These are phyloP conservation scores for Gliomastix tumulicola DNA, from an alignment of 2,329 filamentous ascomycete species.

Conservation along the genomic window DNA sequence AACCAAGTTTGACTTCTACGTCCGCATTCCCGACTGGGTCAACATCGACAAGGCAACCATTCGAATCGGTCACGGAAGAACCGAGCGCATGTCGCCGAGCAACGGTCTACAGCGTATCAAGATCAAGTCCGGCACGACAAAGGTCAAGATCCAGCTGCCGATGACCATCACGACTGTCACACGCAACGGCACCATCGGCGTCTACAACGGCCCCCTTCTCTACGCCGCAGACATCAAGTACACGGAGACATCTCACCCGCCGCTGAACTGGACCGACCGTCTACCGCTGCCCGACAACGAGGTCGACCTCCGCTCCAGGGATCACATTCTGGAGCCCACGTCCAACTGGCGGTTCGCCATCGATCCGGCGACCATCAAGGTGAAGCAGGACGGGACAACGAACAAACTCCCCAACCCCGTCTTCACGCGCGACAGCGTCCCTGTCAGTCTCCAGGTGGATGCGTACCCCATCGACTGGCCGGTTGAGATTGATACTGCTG, in stretches of 20 bases:
- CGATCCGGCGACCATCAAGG: conserved; percentile 7
- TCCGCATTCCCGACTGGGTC: conserved; percentile 13
- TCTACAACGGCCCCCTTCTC: conserved; percentile 30
- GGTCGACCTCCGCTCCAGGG: conserved; percentile 16
- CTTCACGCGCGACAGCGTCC: conserved; percentile 13
- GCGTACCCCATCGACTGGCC: conserved; percentile 21
- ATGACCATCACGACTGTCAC: conserved; percentile 7
- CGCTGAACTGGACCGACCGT: conserved; percentile 12
- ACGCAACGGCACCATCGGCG: conserved; percentile 22
- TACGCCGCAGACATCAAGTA: conserved; percentile 26
- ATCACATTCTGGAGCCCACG: conserved; percentile 18
- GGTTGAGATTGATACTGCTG: conserved; percentile 14
- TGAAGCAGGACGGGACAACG: conserved; percentile 3
- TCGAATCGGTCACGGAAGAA: neutral
- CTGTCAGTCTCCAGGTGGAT: conserved; percentile 19
- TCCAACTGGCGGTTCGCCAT: conserved; percentile 16
- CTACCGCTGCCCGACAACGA: conserved; percentile 1
- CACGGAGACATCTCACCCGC: conserved; percentile 5
- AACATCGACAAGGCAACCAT: neutral
- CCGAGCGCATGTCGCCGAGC: neutral
- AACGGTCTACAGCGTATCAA: neutral
- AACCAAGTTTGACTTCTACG: conserved; percentile 11
- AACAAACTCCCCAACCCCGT: conserved; percentile 13
- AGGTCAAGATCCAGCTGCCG: conserved; percentile 6
- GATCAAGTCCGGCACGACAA: conserved; percentile 5